A percentile compares a stretch with the other conserved stretches of the same genome.
phyloP scores from a whole-genome alignment of 305 asterid species.

The Fraxinus floribunda region DNA sequence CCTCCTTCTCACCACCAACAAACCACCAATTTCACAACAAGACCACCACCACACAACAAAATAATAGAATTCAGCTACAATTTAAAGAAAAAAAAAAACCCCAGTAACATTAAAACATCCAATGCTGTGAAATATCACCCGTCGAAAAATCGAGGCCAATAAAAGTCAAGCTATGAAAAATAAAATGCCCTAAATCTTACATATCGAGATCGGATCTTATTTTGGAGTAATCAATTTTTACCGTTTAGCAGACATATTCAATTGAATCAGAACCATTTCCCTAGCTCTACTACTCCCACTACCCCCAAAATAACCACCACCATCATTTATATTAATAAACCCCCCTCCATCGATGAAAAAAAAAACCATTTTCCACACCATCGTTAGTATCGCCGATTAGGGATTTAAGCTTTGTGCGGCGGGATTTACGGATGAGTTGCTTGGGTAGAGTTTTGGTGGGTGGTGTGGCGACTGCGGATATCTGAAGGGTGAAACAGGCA shows the following conservation, averaged over 20 bases:
- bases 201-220: not conserved
- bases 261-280: slow-evolving; percentile 53
- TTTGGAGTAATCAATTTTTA: slow-evolving; percentile 18
- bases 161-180: slow-evolving; percentile 1
- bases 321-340: slow-evolving; percentile 15
- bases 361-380: slow-evolving; percentile 33
- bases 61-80: not conserved
- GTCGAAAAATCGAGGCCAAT: not conserved
- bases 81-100: not conserved
- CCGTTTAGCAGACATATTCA: slow-evolving; percentile 51
- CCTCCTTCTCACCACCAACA: too few species aligned
- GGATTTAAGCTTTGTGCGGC: slow-evolving; percentile 54
- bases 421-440: slow-evolving; percentile 40
- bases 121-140: not conserved
- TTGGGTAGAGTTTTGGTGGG: slow-evolving; percentile 56
- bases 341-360: slow-evolving; percentile 44
- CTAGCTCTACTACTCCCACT: slow-evolving; percentile 41
- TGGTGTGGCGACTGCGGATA: slow-evolving; percentile 60
- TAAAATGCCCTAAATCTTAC: slow-evolving; percentile 1
- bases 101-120: not conserved
- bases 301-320: slow-evolving; percentile 42
- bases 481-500: slow-evolving; percentile 21
- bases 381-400: slow-evolving; percentile 27
- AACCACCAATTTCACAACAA: too few species aligned
- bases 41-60: too few species aligned